Evolutionary conservation across 768 basidiomycete genomes (phyloP).

Genomic region (Amyloporia xantha): DNA sequence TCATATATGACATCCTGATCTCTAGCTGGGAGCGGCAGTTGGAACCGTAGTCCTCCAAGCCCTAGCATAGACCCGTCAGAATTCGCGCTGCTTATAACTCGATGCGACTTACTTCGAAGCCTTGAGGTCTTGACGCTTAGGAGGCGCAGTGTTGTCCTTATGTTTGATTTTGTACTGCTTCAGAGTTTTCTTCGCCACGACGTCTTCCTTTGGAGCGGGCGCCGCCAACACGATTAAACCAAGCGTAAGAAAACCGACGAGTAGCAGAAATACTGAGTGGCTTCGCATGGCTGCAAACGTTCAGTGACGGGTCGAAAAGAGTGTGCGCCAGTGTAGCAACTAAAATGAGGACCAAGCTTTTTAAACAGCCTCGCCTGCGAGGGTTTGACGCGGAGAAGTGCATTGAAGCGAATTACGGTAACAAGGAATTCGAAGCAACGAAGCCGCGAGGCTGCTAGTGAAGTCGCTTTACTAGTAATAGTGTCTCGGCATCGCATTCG

Average conservation of each 20-base stretch:
- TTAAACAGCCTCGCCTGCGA: neutral
- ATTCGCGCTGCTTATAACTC: too few relatives aligned
- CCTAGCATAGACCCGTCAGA: too few relatives aligned
- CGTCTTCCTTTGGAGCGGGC: neutral
- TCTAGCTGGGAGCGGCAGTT: too few relatives aligned
- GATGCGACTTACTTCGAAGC: neutral
- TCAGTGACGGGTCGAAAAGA: neutral
- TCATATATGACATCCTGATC: too few relatives aligned
- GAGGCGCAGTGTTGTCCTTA: neutral
- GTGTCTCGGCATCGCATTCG: neutral
- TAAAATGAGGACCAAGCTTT: too few relatives aligned
- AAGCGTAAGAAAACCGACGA: neutral
- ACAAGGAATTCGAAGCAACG: neutral
- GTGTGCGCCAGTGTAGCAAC: neutral
- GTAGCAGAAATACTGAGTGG: neutral
- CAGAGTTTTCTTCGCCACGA: neutral
- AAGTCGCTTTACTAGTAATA: too few relatives aligned
- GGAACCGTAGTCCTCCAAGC: too few relatives aligned
- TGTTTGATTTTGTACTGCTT: constrained; percentile 3
- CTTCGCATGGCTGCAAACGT: neutral
- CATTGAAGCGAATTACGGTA: neutral
- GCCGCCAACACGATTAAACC: neutral
- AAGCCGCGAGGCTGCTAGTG: too few relatives aligned
- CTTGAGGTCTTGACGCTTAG: neutral
- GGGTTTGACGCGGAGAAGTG: neutral